phyloP scores from a whole-genome alignment of 768 basidiomycete species.

The Termitomyces sp. region DNA sequence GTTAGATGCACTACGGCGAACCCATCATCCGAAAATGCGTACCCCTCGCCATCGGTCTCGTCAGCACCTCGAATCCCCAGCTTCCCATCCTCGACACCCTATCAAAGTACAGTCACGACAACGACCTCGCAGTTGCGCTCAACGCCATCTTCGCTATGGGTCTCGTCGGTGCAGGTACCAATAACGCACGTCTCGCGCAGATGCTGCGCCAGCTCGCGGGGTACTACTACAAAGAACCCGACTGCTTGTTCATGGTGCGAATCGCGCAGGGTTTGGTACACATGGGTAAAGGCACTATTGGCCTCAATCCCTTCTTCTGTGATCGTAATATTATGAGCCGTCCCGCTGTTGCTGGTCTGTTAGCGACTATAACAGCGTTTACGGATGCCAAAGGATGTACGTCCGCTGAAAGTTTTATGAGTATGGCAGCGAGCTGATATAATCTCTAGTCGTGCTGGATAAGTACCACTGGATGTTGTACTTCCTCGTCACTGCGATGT shows the following conservation, averaged over 20 bases:
- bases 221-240: conserved; percentile 98
- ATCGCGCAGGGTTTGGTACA: conserved; percentile 96
- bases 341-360: conserved; percentile 83
- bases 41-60: conserved; percentile 91
- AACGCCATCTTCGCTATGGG: conserved; percentile 99
- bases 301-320: conserved; percentile 93
- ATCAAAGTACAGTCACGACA: conserved; percentile 98
- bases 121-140: conserved; percentile 92
- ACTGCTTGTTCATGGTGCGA: conserved; percentile 94
- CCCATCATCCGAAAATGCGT: conserved; percentile 88
- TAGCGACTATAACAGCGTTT: conserved; percentile 88
- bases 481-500: conserved; percentile 95
- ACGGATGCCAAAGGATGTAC: conserved; percentile 92
- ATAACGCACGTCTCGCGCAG: conserved; percentile 95
- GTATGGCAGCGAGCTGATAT: background rate
- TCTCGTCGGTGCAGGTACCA: conserved; percentile 96
- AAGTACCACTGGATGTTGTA: conserved; percentile 99
- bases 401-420: conserved; percentile 29
- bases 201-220: conserved; percentile 96
- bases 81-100: conserved; percentile 93
- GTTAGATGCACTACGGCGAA: conserved; percentile 97
- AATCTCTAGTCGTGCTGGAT: conserved; percentile 75
- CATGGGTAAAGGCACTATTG: conserved; percentile 99
- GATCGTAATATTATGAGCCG: conserved; percentile 89
- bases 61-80: conserved; percentile 95